These are phyloP conservation scores for Cyclotella distinguenda DNA, from an alignment of 108 stramenopile genomes.

Conservation along the genomic window DNA sequence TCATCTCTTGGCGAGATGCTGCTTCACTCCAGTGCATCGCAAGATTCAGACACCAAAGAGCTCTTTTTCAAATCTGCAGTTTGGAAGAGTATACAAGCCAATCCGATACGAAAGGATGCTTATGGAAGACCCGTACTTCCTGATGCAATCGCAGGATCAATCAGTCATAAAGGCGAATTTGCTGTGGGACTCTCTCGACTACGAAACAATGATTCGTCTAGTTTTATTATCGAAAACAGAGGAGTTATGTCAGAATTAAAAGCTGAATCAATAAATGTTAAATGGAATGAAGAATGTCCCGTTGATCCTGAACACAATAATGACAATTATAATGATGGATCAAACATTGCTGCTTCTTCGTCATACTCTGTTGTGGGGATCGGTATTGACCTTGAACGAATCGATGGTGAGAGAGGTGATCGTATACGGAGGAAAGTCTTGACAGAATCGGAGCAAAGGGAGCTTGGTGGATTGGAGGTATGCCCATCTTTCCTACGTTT, in stretches of 20 bases:
- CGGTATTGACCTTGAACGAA: constrained; percentile 77
- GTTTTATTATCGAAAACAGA: neutral
- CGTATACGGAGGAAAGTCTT: constrained; percentile 65
- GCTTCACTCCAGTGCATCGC: neutral
- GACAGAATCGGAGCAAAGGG: constrained; percentile 56
- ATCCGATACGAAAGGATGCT: constrained; percentile 64
- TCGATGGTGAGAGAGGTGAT: constrained; percentile 41
- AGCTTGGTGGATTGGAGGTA: constrained; percentile 58
- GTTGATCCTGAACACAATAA: constrained; percentile 12
- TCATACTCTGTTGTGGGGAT: constrained; percentile 26
- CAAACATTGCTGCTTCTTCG: neutral
- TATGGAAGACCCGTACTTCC: constrained; percentile 71
- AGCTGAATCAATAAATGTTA: neutral
- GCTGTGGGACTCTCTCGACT: constrained; percentile 41
- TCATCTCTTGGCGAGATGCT: constrained; percentile 43
- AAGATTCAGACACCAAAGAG: constrained; percentile 3
- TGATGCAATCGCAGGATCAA: constrained; percentile 57
- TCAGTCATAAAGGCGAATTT: constrained; percentile 69
- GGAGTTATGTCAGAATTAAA: neutral
- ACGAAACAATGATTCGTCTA: constrained; percentile 7
- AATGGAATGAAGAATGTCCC: constrained; percentile 33
- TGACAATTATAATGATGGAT: neutral
- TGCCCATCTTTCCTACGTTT: neutral
- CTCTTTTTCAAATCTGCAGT: neutral
- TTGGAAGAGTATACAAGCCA: constrained; percentile 16